Base-by-base conservation (phyloP, 306 rosid species). In the Mimosa bimucronata region DNA sequence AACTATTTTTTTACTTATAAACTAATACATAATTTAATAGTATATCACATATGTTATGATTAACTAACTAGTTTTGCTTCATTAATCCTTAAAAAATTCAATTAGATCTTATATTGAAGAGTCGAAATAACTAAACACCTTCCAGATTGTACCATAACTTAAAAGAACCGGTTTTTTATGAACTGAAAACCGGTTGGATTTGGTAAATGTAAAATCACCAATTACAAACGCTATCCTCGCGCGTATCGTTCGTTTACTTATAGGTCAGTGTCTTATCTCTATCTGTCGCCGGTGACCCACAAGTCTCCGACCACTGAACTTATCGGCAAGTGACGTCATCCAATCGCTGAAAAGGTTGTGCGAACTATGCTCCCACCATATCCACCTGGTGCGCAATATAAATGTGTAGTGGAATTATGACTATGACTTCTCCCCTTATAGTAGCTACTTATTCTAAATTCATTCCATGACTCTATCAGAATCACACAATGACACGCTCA, bases 321-420 rank as follows among this genome's bases (percentile, higher is more conserved):
- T 1, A 73, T 77, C 78, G 62, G 50, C 14, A 66, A 28, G 29
- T 80, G 90, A 81, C 87, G 86, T 84, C 77, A 83, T 10, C 64
- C 31, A 14, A 45, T 48, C 78, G 66, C 73, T 15, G 73, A 67
- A 10, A 67, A 48, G 50, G 18, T 48, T 48, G 16, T 19, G 73
- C 50, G 73, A 67, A 40, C 50, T 40, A 67, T 38, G 73, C 73
- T n/a, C 74, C 37, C 74, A 41, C 73, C 71, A 57, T 40, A 78
- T 85, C 90, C 77, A 88, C 83, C 88, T 83, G 88, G 88, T 80
- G 88, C 88, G 89, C 97, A 92, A 67, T 71, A 74, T 77, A 85
- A 2, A 80, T 85, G 70, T 42, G 34, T 81, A 88, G 91, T 89
- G 91, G 94, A 85, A 90, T 70, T 57, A 78, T 87, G 92, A 83